A percentile compares a stretch with the other conserved stretches of the same genome.
phyloP scores from a whole-genome alignment of 2,329 filamentous ascomycete species.

The Colletotrichum lindemuthianum region DNA sequence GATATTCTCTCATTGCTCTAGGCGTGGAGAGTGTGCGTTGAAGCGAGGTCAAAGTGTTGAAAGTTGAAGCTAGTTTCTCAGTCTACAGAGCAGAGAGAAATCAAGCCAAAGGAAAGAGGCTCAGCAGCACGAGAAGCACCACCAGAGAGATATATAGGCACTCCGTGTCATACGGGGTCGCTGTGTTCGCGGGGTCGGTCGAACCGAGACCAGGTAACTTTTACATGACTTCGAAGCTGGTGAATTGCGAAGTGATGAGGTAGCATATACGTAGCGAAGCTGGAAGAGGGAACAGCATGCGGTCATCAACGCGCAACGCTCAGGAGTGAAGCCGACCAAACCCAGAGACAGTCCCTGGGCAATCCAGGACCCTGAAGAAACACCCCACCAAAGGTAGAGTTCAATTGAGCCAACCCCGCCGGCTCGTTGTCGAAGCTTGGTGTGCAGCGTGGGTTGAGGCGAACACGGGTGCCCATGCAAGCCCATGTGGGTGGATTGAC shows the following conservation, averaged over 20 bases:
- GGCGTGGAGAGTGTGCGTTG: slow-evolving; percentile 42
- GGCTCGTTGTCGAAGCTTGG: slow-evolving; percentile 19
- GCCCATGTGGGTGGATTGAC: slow-evolving; percentile 28
- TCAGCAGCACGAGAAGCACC: neutral
- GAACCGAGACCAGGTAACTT: slow-evolving; percentile 12
- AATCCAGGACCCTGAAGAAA: slow-evolving; percentile 26
- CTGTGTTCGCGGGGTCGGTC: slow-evolving; percentile 10
- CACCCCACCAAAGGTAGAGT: slow-evolving; percentile 20
- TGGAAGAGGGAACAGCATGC: slow-evolving; percentile 3
- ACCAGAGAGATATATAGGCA: slow-evolving; percentile 26
- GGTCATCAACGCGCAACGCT: slow-evolving; percentile 18
- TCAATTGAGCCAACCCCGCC: slow-evolving; percentile 32
- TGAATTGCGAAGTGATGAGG: neutral
- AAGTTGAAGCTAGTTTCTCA: slow-evolving; percentile 7
- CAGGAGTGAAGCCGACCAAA: slow-evolving; percentile 10
- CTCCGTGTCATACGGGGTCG: neutral
- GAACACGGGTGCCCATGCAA: slow-evolving; percentile 27
- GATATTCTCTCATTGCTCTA: slow-evolving; percentile 72
- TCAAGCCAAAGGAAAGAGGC: slow-evolving; percentile 26
- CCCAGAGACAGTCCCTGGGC: slow-evolving; percentile 13
- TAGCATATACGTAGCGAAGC: slow-evolving; percentile 16
- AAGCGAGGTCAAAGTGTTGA: slow-evolving; percentile 20
- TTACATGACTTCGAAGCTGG: slow-evolving; percentile 6
- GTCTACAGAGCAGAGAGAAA: slow-evolving; percentile 33
- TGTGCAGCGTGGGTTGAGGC: slow-evolving; percentile 19